Conservation (phyloP, 2,329 filamentous ascomycete species). For the Ophidiomyces ophidiicola region DNA sequence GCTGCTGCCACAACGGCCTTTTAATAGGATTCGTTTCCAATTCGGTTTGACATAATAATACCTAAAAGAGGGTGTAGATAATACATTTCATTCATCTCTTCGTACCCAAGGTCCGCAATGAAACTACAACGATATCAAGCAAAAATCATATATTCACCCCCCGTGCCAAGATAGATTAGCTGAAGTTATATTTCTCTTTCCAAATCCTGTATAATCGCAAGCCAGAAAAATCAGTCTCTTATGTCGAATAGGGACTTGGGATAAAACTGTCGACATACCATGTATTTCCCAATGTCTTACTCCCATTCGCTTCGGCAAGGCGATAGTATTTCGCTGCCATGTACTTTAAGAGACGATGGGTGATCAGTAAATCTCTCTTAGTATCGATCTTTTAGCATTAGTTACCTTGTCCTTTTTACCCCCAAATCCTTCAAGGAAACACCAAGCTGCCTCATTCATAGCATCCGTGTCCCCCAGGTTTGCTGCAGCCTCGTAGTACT, state of each 20-base stretch:
- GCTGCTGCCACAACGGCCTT: no score
- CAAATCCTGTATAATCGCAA: conserved; percentile 61
- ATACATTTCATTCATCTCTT: no score
- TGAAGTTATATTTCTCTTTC: conserved; percentile 81
- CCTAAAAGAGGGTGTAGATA: no score
- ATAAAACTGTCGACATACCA: conserved; percentile 50
- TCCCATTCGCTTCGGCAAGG: conserved; percentile 74
- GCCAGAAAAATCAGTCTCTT: not conserved
- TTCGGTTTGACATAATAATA: no score
- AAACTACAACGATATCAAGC: no score
- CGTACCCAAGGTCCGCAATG: no score
- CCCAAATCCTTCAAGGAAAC: conserved; percentile 91
- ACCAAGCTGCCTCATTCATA: conserved; percentile 95
- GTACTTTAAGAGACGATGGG: conserved; percentile 10
- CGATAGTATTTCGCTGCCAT: conserved; percentile 71
- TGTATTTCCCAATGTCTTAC: conserved; percentile 83
- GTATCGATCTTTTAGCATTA: conserved; percentile 19
- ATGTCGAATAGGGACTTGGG: not conserved
- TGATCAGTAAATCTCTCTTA: conserved; percentile 13
- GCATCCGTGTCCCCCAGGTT: conserved; percentile 94
- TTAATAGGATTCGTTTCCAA: no score
- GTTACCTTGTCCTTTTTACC: conserved; percentile 97
- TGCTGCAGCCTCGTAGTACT: conserved; percentile 96
- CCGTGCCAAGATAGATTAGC: conserved; percentile 21
- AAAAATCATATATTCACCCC: not conserved